Base-by-base conservation (phyloP, 2,329 filamentous ascomycete species). In the Tetracladium maxilliforme region DNA sequence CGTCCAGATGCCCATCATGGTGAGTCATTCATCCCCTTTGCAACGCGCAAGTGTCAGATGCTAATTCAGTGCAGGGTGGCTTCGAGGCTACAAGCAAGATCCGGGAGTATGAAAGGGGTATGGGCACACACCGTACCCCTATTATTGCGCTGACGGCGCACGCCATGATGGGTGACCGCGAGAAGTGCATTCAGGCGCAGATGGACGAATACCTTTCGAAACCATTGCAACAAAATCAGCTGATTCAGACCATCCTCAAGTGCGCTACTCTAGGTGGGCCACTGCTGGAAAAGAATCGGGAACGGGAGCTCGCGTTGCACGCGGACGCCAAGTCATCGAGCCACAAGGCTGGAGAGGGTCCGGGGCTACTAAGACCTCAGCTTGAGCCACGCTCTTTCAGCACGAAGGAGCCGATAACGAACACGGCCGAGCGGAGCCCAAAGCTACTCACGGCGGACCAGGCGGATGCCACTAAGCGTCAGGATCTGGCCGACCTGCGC, bases 141-240 rank as follows among this genome's bases (percentile, higher is more conserved):
- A 94, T 98, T 43, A 93, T 98, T 41, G 90, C 90, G 3, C 66
- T 98, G 22, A 98, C 90, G 9, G 90, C 90, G 2, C 90, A 98
- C 54, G 90, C 90, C 40, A 98, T 98, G 90, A 75, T 95, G 59
- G 90, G 90, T 36, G 90, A 98, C 45, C 72, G 90, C 24, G 90
- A 98, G 49, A 93, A 92, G 60, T 98, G 90, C 51, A 92, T 98
- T 33, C 83, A 93, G 48, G 90, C 87, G 7, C 84, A 95, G 56
- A 98, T 98, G 90, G 90, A 98, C 49, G 90, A 98, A 51, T 98
- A 98, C 46, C 61, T 98, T 21, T 93, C 87, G 11, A 98, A 98
- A 49, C 87, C 87, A 14, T 61, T 95, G 32, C 92, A 94, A 51
- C 87, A 93, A 46, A 94, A 92, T 48, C 83, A 93, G 49, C 75